Conservation (phyloP, 2,329 filamentous ascomycete genomes). For the Claviceps quebecensis region DNA sequence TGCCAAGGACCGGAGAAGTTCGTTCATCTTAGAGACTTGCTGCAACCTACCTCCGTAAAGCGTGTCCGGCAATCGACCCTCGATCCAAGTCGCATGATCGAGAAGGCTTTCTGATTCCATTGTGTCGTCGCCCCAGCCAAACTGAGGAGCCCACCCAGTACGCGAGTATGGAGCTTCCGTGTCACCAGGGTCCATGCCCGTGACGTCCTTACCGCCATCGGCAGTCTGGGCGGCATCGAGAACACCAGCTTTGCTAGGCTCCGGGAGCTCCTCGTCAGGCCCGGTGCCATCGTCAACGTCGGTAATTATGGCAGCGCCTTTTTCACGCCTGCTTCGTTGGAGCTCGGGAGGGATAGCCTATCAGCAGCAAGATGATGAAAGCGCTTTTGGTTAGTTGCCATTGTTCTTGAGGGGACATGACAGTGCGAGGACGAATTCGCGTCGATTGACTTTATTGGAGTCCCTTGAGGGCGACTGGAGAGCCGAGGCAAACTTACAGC, state of each 20-base stretch:
- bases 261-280: conserved; percentile 63
- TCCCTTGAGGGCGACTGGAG: background rate
- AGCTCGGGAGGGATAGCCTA: conserved; percentile 26
- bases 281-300: conserved; percentile 62
- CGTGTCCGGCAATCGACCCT: conserved; percentile 71
- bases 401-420: background rate
- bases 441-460: background rate
- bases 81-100: conserved; percentile 80
- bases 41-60: conserved; percentile 65
- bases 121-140: conserved; percentile 51
- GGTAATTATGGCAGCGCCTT: conserved; percentile 58
- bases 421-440: no score
- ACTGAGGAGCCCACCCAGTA: conserved; percentile 80
- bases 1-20: background rate
- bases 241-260: conserved; percentile 56
- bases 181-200: conserved; percentile 38
- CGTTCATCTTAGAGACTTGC: background rate
- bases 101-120: conserved; percentile 54
- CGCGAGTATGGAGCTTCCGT: conserved; percentile 31
- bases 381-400: background rate
- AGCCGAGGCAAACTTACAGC: conserved; percentile 42
- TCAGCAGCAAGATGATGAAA: background rate
- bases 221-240: conserved; percentile 39
- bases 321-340: conserved; percentile 25
- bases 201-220: conserved; percentile 31